Evolutionary conservation across 2,329 filamentous ascomycete species (phyloP), one percentile per base, ranked within the genome.

Genomic region (Sporothrix phasma): DNA sequence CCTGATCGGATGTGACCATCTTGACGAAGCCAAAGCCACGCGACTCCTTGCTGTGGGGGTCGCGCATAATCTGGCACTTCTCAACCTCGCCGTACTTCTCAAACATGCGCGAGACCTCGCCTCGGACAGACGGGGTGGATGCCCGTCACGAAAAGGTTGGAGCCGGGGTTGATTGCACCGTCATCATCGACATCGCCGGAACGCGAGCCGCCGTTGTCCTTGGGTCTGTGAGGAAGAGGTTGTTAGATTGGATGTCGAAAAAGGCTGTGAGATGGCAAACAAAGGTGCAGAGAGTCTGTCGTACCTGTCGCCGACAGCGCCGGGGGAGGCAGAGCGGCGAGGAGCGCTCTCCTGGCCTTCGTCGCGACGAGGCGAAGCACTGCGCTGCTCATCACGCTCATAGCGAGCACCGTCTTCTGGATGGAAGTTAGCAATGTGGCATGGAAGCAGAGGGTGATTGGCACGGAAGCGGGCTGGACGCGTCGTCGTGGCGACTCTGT

Each of bases 11-110:
- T 65, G 91, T 95, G 66, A 92, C 87, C 93, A 99, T 97, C 82
- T 99, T 97, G 75, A 99, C 94, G 80, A 99, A 99, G 64, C 94
- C 94, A 70, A 99, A 99, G 69, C 94, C 94, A 77, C 94, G 94
- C 71, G 93, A 97, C 78, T 99, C 94, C 79, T 96, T 96, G 73
- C 90, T 95, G 78, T 99, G 94, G 67, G 94, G 94, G 74, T 99
- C 94, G 73, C 93, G 87, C 94, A 99, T 99, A 80, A 99, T 99
- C 77, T 97, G 95, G 81, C 93, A 97, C 79, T 95, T 97, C 80
- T 97, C 93, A 61, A 99, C 94, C 74, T 96, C 92, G 70, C 94
- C 94, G 73, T 97, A 97, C 79, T 97, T 99, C 79, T 97, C 92
- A 74, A 99, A 99, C 69, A 99, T 87, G 75, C 92, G 92, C 63